A percentile compares a stretch with the other conserved stretches of the same genome.
These are phyloP conservation scores for Chaetomiaceae sp. DNA, from an alignment of 2,329 filamentous ascomycete genomes.

Conservation along the genomic window DNA sequence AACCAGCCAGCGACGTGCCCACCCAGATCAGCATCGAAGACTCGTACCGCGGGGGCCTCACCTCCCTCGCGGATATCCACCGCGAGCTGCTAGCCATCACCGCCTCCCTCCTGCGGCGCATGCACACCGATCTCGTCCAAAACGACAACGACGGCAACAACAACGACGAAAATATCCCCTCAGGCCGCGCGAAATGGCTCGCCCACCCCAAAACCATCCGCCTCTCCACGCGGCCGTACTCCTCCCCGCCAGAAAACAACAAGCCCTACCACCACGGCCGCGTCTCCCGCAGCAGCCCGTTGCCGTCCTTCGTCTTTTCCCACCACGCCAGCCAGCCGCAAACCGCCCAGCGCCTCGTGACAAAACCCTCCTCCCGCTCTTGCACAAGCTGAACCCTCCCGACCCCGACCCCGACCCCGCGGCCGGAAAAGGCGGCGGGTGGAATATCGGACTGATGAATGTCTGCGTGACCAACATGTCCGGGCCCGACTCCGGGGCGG, in stretches of 20 bases:
- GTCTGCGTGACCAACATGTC: constrained; percentile 84
- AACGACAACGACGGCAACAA: constrained; percentile 37
- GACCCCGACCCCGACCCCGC: neutral
- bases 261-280: constrained; percentile 60
- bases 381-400: constrained; percentile 62
- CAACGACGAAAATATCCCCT: constrained; percentile 24
- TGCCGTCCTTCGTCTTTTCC: constrained; percentile 68
- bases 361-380: constrained; percentile 67
- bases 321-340: constrained; percentile 34
- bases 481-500: constrained; percentile 42
- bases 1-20: constrained; percentile 65
- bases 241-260: constrained; percentile 34
- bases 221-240: constrained; percentile 64
- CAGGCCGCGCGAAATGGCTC: constrained; percentile 55
- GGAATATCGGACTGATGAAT: constrained; percentile 82
- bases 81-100: constrained; percentile 67
- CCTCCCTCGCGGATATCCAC: constrained; percentile 58
- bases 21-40: constrained; percentile 94
- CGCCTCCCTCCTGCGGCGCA: constrained; percentile 67
- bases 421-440: constrained; percentile 38
- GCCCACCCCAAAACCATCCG: constrained; percentile 78
- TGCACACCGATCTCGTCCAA: constrained; percentile 70
- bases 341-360: constrained; percentile 64
- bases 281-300: constrained; percentile 67
- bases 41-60: constrained; percentile 72